phyloP scores from a whole-genome alignment of 2,329 filamentous ascomycete genomes.

The Coniochaeta sp. region DNA sequence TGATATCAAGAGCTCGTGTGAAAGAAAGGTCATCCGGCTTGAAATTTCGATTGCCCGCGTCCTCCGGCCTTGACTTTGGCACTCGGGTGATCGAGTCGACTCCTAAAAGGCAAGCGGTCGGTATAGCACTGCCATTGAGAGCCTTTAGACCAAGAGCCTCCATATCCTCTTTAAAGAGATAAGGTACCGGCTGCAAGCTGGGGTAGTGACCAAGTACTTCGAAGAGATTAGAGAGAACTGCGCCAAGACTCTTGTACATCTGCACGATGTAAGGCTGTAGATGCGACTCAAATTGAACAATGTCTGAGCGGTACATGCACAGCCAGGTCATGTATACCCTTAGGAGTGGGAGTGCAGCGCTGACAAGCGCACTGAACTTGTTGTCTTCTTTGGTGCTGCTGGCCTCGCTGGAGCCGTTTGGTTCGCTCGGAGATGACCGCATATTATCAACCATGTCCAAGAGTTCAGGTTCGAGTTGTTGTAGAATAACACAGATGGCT shows the following conservation, averaged over 20 bases:
- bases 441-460: conserved; percentile 32
- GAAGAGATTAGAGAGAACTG: conserved; percentile 38
- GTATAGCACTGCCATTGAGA: conserved; percentile 28
- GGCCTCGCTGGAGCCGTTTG: conserved; percentile 25
- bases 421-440: conserved; percentile 32
- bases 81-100: conserved; percentile 15
- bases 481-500: conserved; percentile 65
- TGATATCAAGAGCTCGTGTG: conserved; percentile 39
- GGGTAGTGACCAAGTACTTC: conserved; percentile 31
- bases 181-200: conserved; percentile 29
- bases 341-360: conserved; percentile 40
- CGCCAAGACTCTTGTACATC: conserved; percentile 37
- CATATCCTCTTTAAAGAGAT: conserved; percentile 44
- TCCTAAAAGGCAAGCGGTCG: conserved; percentile 30
- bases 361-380: conserved; percentile 28
- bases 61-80: conserved; percentile 18
- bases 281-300: conserved; percentile 35
- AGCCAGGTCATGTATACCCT: conserved; percentile 50
- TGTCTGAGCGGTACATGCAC: conserved; percentile 34
- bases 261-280: conserved; percentile 36
- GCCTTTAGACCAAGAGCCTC: conserved; percentile 35
- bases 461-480: conserved; percentile 63
- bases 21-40: conserved; percentile 17
- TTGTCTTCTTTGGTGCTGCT: conserved; percentile 15
- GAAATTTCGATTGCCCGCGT: conserved; percentile 5